These are phyloP conservation scores for Acorus calamus DNA, from an alignment of 106 monocot species.

Conservation along the genomic window DNA sequence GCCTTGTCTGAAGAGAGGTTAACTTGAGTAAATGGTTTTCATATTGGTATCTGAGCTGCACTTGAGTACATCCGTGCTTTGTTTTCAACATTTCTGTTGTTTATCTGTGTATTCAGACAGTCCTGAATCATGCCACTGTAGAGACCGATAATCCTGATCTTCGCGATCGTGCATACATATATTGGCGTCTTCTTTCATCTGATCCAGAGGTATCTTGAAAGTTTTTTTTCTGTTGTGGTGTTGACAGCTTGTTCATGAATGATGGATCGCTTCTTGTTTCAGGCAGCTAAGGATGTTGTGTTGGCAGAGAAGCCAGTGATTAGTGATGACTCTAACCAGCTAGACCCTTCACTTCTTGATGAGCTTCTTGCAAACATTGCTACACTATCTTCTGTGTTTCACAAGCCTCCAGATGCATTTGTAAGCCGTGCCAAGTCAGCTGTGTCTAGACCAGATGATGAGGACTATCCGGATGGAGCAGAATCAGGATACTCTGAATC, in stretches of 20 bases:
- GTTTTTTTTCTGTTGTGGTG: too few species aligned
- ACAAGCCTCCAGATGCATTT: slow-evolving; percentile 94
- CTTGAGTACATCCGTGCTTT: too few species aligned
- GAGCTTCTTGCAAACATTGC: slow-evolving; percentile 97
- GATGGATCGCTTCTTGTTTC: slow-evolving; percentile 2
- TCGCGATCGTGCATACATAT: slow-evolving; percentile 95
- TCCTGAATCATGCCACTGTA: slow-evolving; percentile 94
- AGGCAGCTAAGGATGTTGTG: slow-evolving; percentile 99
- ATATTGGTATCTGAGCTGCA: too few species aligned
- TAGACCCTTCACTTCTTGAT: slow-evolving; percentile 92
- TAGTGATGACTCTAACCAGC: slow-evolving; percentile 85
- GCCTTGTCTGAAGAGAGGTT: too few species aligned
- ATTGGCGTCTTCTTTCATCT: slow-evolving; percentile 99
- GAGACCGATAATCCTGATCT: slow-evolving; percentile 99
- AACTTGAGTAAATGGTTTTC: too few species aligned
- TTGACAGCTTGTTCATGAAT: not conserved
- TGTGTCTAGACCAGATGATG: slow-evolving; percentile 52
- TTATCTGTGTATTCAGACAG: slow-evolving; percentile 33
- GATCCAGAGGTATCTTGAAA: slow-evolving; percentile 77
- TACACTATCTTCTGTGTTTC: slow-evolving; percentile 94
- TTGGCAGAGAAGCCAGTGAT: slow-evolving; percentile 98
- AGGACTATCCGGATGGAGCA: slow-evolving; percentile 57
- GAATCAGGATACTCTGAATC: slow-evolving; percentile 78
- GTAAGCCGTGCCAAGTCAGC: slow-evolving; percentile 74
- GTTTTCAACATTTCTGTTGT: not conserved